phyloP scores from a whole-genome alignment of 768 basidiomycete genomes.

The Basidioascus undulatus region DNA sequence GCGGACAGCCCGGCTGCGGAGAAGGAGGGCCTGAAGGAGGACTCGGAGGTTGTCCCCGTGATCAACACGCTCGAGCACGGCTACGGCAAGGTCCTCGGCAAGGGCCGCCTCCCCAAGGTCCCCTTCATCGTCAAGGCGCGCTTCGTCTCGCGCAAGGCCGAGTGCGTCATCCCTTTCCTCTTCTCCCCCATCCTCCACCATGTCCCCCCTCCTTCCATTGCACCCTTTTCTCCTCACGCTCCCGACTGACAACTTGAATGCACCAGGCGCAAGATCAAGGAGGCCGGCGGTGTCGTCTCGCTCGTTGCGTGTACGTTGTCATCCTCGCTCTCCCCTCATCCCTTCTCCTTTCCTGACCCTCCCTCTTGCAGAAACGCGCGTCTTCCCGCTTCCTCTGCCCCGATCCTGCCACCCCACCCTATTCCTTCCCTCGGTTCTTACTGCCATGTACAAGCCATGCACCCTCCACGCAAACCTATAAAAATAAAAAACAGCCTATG shows the following conservation, averaged over 20 bases:
- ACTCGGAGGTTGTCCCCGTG: conserved; percentile 72
- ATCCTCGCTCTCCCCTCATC: no score
- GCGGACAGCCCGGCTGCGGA: no score
- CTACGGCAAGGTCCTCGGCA: conserved; percentile 85
- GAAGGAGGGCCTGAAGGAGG: neutral
- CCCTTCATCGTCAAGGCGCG: conserved; percentile 98
- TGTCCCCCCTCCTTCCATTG: neutral
- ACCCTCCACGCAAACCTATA: no score
- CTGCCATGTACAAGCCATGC: no score
- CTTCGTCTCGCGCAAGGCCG: conserved; percentile 68
- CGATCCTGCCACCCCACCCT: no score
- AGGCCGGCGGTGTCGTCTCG: conserved; percentile 79
- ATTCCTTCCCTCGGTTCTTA: no score
- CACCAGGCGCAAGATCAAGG: conserved; percentile 63
- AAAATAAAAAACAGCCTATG: no score
- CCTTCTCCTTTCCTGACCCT: no score
- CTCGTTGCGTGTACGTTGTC: conserved; percentile 85
- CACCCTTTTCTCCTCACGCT: neutral
- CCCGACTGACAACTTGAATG: no score
- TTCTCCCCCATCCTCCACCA: conserved; percentile 8
- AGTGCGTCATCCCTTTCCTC: conserved; percentile 27
- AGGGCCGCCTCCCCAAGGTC: conserved; percentile 68
- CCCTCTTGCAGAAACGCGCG: no score
- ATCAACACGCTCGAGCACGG: conserved; percentile 54
- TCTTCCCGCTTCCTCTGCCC: no score